These are phyloP conservation scores for Lepidium aucheri DNA, from an alignment of 345 rosid genomes.

Conservation along the genomic window DNA sequence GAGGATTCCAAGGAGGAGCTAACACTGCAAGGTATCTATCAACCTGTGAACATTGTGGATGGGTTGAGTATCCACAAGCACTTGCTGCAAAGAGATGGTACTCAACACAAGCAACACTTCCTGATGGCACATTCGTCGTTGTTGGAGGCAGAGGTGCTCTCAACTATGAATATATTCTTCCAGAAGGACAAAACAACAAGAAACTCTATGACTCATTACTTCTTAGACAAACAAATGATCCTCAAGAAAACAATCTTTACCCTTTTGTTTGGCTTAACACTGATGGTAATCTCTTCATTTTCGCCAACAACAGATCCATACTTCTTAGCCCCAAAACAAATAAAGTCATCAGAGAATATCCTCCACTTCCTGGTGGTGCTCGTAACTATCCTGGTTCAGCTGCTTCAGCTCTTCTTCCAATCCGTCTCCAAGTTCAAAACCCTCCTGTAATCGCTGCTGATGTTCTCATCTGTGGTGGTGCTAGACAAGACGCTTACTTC, in stretches of 20 bases:
- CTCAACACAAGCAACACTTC: slow-evolving; percentile 62
- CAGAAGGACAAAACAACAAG: slow-evolving; percentile 37
- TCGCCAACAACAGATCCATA: slow-evolving; percentile 66
- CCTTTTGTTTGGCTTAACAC: slow-evolving; percentile 69
- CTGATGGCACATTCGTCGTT: slow-evolving; percentile 64
- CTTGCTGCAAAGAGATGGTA: slow-evolving; percentile 78
- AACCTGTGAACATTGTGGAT: slow-evolving; percentile 28
- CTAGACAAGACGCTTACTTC: slow-evolving; percentile 30
- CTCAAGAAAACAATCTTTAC: slow-evolving; percentile 68
- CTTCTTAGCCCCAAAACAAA: slow-evolving; percentile 46
- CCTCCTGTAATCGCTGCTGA: slow-evolving; percentile 27
- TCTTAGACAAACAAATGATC: slow-evolving; percentile 44
- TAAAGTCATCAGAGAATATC: slow-evolving; percentile 45
- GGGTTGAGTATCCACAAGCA: slow-evolving; percentile 58
- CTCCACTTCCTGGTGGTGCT: slow-evolving; percentile 57
- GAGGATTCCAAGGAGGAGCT: slow-evolving; percentile 63
- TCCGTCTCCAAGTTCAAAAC: slow-evolving; percentile 21
- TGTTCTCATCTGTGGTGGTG: slow-evolving; percentile 52
- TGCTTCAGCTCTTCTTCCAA: slow-evolving; percentile 56
- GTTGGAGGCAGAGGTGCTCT: slow-evolving; percentile 74
- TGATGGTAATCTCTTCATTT: slow-evolving; percentile 78
- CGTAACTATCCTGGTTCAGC: slow-evolving; percentile 73
- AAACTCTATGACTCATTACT: slow-evolving; percentile 33
- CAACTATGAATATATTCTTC: slow-evolving; percentile 63
- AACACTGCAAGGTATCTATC: slow-evolving; percentile 49